Evolutionary conservation across 2,329 filamentous ascomycete species (phyloP).

Genomic region (Zymoseptoria passerinii): DNA sequence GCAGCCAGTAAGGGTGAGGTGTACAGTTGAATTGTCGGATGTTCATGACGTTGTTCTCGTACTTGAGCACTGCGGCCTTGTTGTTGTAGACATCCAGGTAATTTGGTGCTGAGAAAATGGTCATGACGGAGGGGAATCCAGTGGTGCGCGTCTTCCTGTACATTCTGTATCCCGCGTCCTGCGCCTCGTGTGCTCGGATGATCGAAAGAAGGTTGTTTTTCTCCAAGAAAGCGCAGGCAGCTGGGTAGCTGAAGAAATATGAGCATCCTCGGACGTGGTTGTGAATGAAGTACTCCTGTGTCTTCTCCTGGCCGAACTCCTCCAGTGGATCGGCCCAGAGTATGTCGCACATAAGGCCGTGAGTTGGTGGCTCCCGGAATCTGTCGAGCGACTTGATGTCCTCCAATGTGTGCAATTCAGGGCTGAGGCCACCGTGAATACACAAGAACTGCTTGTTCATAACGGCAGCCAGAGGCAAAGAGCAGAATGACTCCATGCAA

Average conservation of each 20-base stretch:
- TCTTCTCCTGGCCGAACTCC: slow-evolving; percentile 98
- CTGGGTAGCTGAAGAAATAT: slow-evolving; percentile 98
- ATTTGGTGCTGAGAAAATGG: slow-evolving; percentile 97
- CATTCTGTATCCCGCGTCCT: slow-evolving; percentile 98
- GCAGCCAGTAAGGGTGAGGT: slow-evolving; percentile 97
- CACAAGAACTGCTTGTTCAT: slow-evolving; percentile 99
- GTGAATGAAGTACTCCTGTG: slow-evolving; percentile 93
- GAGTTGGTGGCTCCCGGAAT: slow-evolving; percentile 93
- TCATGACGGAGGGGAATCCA: slow-evolving; percentile 98
- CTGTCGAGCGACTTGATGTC: slow-evolving; percentile 96
- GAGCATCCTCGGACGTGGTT: slow-evolving; percentile 98
- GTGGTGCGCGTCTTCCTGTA: slow-evolving; percentile 97
- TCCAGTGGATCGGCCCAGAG: slow-evolving; percentile 97
- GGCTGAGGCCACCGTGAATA: slow-evolving; percentile 93
- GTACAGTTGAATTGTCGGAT: slow-evolving; percentile 99
- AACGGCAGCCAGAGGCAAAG: slow-evolving; percentile 82
- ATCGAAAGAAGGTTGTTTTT: slow-evolving; percentile 98
- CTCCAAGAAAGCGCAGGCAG: slow-evolving; percentile 92
- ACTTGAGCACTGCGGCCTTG: slow-evolving; percentile 97
- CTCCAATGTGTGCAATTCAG: slow-evolving; percentile 90
- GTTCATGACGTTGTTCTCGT: slow-evolving; percentile 99
- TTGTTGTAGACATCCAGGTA: slow-evolving; percentile 99
- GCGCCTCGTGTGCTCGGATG: slow-evolving; percentile 94
- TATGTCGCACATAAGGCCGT: slow-evolving; percentile 98
- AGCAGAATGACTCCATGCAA: slow-evolving; percentile 97